These are phyloP conservation scores for Candida sp. DNA, from an alignment of 1,139 yeast genomes.

Conservation along the genomic window DNA sequence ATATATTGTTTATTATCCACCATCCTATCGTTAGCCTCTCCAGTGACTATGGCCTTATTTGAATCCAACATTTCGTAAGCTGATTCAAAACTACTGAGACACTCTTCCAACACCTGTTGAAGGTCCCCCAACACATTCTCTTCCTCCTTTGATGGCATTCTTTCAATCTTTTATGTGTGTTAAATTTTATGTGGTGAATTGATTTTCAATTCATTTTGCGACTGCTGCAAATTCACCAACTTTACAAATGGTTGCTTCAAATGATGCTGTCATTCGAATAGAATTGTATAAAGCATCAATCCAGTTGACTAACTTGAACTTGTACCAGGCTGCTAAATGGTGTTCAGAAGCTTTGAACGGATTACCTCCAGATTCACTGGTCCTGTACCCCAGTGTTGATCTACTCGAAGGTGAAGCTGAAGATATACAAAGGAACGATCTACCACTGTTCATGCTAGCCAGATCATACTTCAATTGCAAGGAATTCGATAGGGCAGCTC, in stretches of 20 bases:
- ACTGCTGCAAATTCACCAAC: not conserved
- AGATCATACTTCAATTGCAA: constrained; percentile 75
- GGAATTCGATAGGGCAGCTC: constrained; percentile 81
- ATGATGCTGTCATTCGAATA: constrained; percentile 13
- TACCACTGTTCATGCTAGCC: constrained; percentile 50
- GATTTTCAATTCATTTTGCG: not conserved
- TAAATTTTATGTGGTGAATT: not conserved
- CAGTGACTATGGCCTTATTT: constrained; percentile 7
- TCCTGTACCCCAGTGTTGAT: constrained; percentile 4
- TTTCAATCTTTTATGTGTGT: not conserved
- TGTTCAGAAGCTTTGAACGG: constrained; percentile 71
- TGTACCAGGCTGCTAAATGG: constrained; percentile 79
- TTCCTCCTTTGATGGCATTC: not conserved
- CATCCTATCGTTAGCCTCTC: not conserved
- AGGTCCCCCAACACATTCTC: constrained; percentile 1
- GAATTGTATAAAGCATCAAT: constrained; percentile 24
- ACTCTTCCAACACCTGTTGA: not conserved
- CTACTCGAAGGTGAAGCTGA: constrained; percentile 28
- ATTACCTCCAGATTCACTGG: constrained; percentile 11
- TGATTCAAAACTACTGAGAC: constrained; percentile 11
- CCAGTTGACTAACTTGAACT: constrained; percentile 39
- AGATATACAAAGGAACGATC: constrained; percentile 20
- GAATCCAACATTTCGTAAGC: constrained; percentile 12
- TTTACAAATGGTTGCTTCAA: not conserved
- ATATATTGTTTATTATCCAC: constrained; percentile 18